Base-by-base conservation (phyloP, 208 protist species). In the Crithidia brevicula region DNA sequence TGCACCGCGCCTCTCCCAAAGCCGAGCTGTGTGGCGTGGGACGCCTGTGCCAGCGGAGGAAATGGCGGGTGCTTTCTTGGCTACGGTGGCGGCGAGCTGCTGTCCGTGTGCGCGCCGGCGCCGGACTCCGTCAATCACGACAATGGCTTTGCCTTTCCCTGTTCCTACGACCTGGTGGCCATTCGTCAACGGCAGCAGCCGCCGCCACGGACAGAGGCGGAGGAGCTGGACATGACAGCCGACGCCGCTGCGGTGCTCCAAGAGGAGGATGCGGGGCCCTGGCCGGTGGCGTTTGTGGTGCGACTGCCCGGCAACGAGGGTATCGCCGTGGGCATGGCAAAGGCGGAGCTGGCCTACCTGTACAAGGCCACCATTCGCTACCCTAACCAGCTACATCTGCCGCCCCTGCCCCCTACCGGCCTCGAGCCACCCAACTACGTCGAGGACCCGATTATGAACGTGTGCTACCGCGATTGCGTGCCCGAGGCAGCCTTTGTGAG, bases 401-500 rank as follows among this genome's bases (percentile, higher is more conserved):
- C 92, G 0, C 89, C 89, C 27, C 80, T 96, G 4, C 92, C 92
- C n/a, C 72, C 89, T 4, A 95, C 92, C 8, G 92, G 92, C 7
- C 77, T 94, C 42, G 91, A 94, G 66, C 89, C 89, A 18, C 83
- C 84, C 3, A 68, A 91, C 67, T 94, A 93, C 65, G 89, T 96
- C 11, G 93, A 97, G 77, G 93, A 97, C 36, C 93, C 93, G 20
- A 64, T 77, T n/a, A 52, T 82, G 8, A 97, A 97, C 67, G 16
- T 96, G 23, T 91, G 91, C 79, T 93, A 93, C 73, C 80, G 81
- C 25, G 80, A 88, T 60, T 63, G 54, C 47, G 70, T 89, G 1
- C 86, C 85, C 8, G 38, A 67, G n/a, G 27, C 28, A 38, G 72
- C 81, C 25, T 81, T 61, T 15, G 40, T 94, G 40, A 80, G 68